Evolutionary conservation across 495 filamentous ascomycete genomes (phyloP).

Genomic region (Xylaria grammica): DNA sequence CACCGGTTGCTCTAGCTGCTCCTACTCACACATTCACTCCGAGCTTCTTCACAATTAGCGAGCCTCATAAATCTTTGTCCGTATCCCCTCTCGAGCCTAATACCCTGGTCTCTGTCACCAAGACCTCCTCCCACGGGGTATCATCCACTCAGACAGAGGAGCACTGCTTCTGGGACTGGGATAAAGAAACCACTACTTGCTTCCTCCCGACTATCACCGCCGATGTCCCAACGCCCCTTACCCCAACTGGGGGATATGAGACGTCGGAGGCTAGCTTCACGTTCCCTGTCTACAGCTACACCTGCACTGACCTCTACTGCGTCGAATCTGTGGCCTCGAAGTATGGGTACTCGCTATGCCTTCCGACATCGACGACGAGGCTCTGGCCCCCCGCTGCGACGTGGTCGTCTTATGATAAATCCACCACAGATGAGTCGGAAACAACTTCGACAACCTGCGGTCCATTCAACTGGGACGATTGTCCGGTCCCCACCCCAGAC

Average conservation of each 20-base stretch:
- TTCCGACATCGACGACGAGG: not conserved
- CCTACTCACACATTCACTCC: not conserved
- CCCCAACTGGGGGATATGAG: slow-evolving; percentile 12
- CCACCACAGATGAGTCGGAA: not conserved
- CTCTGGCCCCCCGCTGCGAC: not conserved
- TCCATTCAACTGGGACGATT: not conserved
- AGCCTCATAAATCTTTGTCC: slow-evolving; percentile 3
- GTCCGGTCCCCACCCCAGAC: not conserved
- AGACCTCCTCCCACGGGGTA: not conserved
- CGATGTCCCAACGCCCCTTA: not conserved
- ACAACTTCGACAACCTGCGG: slow-evolving; percentile 1
- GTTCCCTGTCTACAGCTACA: slow-evolving; percentile 8
- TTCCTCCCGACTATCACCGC: slow-evolving; percentile 3
- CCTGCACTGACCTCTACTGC: slow-evolving; percentile 17
- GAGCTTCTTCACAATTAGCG: not conserved
- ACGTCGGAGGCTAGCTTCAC: not conserved
- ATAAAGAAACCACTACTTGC: slow-evolving; percentile 9
- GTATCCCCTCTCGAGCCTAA: slow-evolving; percentile 9
- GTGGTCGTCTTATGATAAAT: not conserved
- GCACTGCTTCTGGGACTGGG: slow-evolving; percentile 17
- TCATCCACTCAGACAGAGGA: slow-evolving; percentile 4
- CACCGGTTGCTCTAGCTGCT: not conserved
- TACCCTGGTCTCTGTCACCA: slow-evolving; percentile 15
- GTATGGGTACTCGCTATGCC: slow-evolving; percentile 19
- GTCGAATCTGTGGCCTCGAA: slow-evolving; percentile 18